Evolutionary conservation across 208 protist genomes (phyloP).

Genomic region (Leishmania arabica): DNA sequence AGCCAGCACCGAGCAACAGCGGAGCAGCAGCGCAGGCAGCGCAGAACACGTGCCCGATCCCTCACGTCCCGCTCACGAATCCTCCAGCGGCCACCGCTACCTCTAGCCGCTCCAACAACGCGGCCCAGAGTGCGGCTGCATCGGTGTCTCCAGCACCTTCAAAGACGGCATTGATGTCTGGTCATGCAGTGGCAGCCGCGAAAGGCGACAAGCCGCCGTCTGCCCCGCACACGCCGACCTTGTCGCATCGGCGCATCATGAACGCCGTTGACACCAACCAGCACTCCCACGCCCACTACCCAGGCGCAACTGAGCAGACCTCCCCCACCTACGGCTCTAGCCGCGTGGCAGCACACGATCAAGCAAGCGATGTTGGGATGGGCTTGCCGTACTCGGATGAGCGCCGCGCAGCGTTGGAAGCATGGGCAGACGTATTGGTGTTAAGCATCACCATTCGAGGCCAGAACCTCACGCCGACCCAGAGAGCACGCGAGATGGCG

Average conservation of each 20-base stretch:
- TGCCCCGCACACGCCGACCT: conserved; percentile 3
- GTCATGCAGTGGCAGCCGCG: not conserved
- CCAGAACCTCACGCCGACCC: conserved; percentile 12
- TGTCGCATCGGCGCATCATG: conserved; percentile 20
- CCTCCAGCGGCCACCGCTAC: not conserved
- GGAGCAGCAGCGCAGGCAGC: conserved; percentile 6
- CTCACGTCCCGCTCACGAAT: not conserved
- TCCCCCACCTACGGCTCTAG: not conserved
- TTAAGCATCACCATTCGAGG: conserved; percentile 28
- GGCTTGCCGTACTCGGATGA: conserved; percentile 27
- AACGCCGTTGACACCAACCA: conserved; percentile 18
- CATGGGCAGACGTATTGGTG: conserved; percentile 30
- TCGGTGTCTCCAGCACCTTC: not conserved
- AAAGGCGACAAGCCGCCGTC: conserved; percentile 3
- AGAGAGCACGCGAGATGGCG: conserved; percentile 19
- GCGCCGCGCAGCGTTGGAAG: conserved; percentile 34
- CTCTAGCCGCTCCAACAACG: not conserved
- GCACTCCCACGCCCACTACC: not conserved
- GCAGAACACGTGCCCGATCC: not conserved
- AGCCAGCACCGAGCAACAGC: conserved; percentile 4
- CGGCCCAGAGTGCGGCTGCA: conserved; percentile 1
- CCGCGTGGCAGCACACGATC: not conserved
- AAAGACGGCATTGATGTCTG: not conserved
- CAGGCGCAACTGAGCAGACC: not conserved
- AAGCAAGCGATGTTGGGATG: not conserved